Evolutionary conservation across 1,139 yeast species (phyloP), one percentile per base, ranked within the genome.

Genomic region (Saccharomyces hybrid): DNA sequence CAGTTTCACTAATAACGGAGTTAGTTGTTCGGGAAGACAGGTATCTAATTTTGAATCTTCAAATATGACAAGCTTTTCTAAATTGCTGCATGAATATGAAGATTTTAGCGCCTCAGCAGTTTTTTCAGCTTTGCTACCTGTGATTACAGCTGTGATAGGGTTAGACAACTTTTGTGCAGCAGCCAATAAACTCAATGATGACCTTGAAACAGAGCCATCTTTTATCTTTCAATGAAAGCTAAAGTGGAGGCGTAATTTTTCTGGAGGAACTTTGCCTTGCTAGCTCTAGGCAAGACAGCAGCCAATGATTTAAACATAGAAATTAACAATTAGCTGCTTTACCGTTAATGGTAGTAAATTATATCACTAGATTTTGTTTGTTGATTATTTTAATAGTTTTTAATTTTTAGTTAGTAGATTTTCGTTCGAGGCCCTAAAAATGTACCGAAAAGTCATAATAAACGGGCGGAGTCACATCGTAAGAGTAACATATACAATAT

Each of bases 141-240:
- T 73, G 9, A 84, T 64, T 23, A 85, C 65, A 1, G 85, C 89
- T 23, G 82, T 79, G 29, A 85, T 74, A 51, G 89, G 88, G 63
- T 83, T 77, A 7, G 86, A 85, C 46, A 85, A 62, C 57, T 78
- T 75, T 48, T 67, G 66, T n/a, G 93, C 90, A 5, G 93, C 93
- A 8, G 78, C 73, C 41, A 86, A 66, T 2, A 87, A 73, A 5
- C 86, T 81, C 56, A 88, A 76, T 2, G 96, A 81, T 1, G 88
- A 81, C 2, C 95, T 81, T 1, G 85, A 72, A 53, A 88, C 73
- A 4, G 75, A 64, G 14, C 83, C 83, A 11, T 74, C 72, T 13
- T 72, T 63, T 25, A 63, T 48, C 83, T 75, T 71, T 90, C 97
- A 49, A 90, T 73, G 61, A 88, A 81, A 1, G 95, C 85, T 64